Evolutionary conservation across 164 flowering plant species (phyloP).

Genomic region (Sextonia rubra): DNA sequence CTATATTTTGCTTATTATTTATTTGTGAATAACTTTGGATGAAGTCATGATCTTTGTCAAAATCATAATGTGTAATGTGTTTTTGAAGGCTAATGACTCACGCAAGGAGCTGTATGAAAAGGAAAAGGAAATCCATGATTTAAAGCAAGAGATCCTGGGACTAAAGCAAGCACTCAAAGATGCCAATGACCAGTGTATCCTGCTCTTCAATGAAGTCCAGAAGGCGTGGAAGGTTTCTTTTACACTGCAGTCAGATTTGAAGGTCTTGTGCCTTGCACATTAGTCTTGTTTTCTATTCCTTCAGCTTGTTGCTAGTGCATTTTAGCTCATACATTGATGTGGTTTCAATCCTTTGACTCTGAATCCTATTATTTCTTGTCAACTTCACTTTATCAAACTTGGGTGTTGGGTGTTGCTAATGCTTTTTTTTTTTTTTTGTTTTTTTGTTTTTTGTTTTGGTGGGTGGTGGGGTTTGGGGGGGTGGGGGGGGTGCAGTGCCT

Average conservation of each 20-base stretch:
- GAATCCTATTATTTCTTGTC: too few relatives aligned
- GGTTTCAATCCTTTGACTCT: too few relatives aligned
- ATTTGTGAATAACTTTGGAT: too few relatives aligned
- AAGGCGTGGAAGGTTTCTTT: constrained; percentile 95
- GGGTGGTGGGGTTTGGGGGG: too few relatives aligned
- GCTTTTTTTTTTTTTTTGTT: too few relatives aligned
- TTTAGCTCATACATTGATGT: background rate
- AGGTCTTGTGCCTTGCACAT: constrained; percentile 36
- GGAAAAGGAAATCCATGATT: constrained; percentile 70
- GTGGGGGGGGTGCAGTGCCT: too few relatives aligned
- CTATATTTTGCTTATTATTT: too few relatives aligned
- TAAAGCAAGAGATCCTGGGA: constrained; percentile 69
- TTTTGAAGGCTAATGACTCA: constrained; percentile 87
- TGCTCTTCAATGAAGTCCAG: constrained; percentile 90
- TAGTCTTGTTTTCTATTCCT: background rate
- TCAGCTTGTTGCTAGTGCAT: background rate
- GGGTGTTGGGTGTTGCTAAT: too few relatives aligned
- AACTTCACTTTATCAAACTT: too few relatives aligned
- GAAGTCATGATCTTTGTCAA: background rate
- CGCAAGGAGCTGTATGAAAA: constrained; percentile 75
- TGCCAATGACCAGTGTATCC: constrained; percentile 84
- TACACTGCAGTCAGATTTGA: constrained; percentile 80
- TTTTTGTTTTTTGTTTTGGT: too few relatives aligned
- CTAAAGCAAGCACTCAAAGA: constrained; percentile 67
- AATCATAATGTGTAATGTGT: background rate